Evolutionary conservation across 108 stramenopile species (phyloP).

Genomic region (Cyclotella atomus): DNA sequence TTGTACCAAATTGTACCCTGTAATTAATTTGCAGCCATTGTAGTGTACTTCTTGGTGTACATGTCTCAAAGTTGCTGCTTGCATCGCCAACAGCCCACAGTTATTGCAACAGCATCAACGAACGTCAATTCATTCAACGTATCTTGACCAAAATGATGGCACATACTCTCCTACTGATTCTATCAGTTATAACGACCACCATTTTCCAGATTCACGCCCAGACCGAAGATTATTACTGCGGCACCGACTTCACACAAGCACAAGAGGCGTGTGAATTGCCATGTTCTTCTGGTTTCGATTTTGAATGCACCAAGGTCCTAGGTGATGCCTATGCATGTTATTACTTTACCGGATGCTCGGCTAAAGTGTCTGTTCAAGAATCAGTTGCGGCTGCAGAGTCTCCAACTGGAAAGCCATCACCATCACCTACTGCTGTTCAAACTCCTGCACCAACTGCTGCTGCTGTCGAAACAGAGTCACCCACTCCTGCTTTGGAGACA

Average conservation of each 20-base stretch:
- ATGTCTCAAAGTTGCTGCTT: no score
- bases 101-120: no score
- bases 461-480: background rate
- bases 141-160: no score
- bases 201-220: no score
- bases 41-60: no score
- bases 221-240: background rate
- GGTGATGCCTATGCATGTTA: background rate
- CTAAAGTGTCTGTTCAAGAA: background rate
- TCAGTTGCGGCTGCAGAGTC: background rate
- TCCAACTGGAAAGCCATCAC: no score
- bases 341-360: slow-evolving; percentile 17
- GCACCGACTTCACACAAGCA: background rate
- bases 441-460: background rate
- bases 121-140: no score
- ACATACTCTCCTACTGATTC: no score
- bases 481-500: background rate
- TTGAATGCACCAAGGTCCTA: background rate
- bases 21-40: no score
- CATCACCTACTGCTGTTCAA: background rate
- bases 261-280: background rate
- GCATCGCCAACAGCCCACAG: no score
- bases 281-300: background rate
- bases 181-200: no score
- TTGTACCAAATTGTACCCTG: no score